Evolutionary conservation across 1,284 basidiomycete species (phyloP).

Genomic region (Ustilago shanxiensis): DNA sequence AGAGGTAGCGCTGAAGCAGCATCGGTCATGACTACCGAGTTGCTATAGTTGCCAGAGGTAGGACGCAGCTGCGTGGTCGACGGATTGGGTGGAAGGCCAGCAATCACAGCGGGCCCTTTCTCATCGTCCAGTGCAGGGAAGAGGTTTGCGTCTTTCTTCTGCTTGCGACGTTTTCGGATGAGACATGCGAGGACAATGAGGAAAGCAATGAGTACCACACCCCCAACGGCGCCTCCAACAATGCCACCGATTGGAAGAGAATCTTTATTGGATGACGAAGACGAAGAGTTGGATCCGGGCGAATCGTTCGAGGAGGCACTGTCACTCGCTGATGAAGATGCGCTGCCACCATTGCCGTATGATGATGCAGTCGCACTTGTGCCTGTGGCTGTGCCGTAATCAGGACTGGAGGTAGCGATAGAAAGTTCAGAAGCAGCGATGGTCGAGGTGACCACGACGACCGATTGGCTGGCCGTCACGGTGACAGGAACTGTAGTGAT

Average conservation of each 20-base stretch:
- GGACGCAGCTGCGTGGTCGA: conserved; percentile 24
- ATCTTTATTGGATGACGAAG: conserved; percentile 5
- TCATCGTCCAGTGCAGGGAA: conserved; percentile 29
- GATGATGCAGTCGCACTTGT: conserved; percentile 3
- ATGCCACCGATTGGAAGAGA: conserved; percentile 31
- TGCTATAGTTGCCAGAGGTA: conserved; percentile 26
- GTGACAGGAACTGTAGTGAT: conserved; percentile 28
- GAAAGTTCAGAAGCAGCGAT: conserved; percentile 28
- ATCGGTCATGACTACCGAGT: conserved; percentile 32
- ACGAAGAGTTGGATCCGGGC: conserved; percentile 8
- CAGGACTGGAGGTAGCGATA: conserved; percentile 4
- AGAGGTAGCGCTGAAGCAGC: conserved; percentile 27
- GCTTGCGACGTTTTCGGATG: conserved; percentile 19
- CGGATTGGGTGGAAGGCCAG: conserved; percentile 35
- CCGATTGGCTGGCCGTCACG: conserved; percentile 30
- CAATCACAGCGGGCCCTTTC: conserved; percentile 36
- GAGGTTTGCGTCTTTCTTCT: conserved; percentile 24
- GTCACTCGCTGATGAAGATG: not conserved
- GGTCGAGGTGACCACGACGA: conserved; percentile 39
- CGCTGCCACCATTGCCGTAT: not conserved
- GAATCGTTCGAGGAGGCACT: not conserved
- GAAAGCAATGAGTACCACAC: conserved; percentile 21
- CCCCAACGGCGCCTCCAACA: conserved; percentile 35
- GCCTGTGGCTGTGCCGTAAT: conserved; percentile 3
- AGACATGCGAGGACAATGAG: conserved; percentile 21